Conservation (phyloP, 1,284 basidiomycete genomes). For the Trametes versicolor region DNA sequence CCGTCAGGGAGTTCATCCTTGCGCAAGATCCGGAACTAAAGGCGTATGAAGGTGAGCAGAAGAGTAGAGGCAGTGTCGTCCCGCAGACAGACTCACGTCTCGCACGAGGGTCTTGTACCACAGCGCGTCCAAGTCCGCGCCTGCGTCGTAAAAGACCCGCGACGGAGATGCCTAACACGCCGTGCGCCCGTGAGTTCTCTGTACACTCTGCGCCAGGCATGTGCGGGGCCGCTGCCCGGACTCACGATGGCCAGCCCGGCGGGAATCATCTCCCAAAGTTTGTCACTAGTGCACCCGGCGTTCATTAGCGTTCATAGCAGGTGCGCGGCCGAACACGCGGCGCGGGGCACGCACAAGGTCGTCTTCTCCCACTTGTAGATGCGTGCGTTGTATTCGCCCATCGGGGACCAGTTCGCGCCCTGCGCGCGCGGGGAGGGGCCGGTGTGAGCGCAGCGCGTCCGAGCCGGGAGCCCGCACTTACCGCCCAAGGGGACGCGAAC, state of each 20-base stretch:
- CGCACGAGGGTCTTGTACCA: constrained; percentile 64
- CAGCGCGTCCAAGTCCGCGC: constrained; percentile 44
- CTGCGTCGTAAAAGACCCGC: constrained; percentile 48
- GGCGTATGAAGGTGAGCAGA: not conserved
- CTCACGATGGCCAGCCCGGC: constrained; percentile 56
- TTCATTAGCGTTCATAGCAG: not conserved
- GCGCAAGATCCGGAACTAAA: constrained; percentile 52
- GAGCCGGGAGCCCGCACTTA: constrained; percentile 34
- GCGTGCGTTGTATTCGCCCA: constrained; percentile 51
- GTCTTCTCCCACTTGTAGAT: constrained; percentile 52
- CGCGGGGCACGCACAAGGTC: constrained; percentile 53
- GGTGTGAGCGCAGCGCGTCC: not conserved
- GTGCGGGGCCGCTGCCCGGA: constrained; percentile 12
- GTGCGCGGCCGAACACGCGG: not conserved
- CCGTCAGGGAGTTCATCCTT: constrained; percentile 48
- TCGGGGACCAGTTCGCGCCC: constrained; percentile 77
- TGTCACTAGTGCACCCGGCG: constrained; percentile 49
- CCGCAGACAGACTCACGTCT: constrained; percentile 50
- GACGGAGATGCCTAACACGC: constrained; percentile 52
- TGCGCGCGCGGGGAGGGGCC: constrained; percentile 34
- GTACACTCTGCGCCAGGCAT: not conserved
- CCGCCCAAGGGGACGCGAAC: constrained; percentile 80
- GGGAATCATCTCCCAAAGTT: constrained; percentile 59
- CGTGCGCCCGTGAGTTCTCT: not conserved
- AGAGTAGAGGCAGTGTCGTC: not conserved